Evolutionary conservation across 23 red algal genomes (phyloP).

Genomic region (Agarophyton chilense): DNA sequence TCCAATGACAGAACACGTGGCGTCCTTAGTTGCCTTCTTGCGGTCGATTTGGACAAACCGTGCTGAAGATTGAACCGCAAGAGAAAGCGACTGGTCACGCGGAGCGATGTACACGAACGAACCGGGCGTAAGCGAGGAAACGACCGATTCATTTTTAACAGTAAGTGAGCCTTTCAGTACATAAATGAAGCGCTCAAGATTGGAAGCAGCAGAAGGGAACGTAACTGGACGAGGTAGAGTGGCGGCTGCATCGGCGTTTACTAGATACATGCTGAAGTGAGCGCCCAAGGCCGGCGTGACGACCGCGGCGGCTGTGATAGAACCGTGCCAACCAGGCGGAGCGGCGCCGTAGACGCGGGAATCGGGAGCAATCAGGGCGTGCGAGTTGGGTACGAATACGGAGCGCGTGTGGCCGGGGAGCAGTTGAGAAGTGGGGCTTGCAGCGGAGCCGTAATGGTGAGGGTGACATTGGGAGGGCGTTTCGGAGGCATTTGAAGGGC

Average conservation of each 20-base stretch:
- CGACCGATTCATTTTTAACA: conserved; percentile 9
- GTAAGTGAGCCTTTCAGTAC: conserved; percentile 52
- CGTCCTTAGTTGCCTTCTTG: not conserved
- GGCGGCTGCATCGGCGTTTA: conserved; percentile 29
- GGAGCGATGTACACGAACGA: conserved; percentile 69
- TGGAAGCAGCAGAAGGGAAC: conserved; percentile 10
- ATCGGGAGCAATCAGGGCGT: conserved; percentile 68
- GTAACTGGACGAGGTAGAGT: not conserved
- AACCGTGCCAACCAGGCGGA: conserved; percentile 42
- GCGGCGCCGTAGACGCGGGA: conserved; percentile 55
- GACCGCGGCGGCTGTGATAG: conserved; percentile 54
- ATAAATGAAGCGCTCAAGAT: conserved; percentile 70
- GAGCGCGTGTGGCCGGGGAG: conserved; percentile 37
- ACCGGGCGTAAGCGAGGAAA: conserved; percentile 28
- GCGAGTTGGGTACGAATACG: conserved; percentile 5
- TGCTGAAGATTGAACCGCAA: not conserved
- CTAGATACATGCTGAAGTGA: conserved; percentile 80
- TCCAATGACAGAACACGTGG: conserved; percentile 40
- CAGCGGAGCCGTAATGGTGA: not conserved
- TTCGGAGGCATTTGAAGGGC: not conserved
- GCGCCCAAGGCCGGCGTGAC: conserved; percentile 71
- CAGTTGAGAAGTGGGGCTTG: not conserved
- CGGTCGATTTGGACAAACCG: conserved; percentile 43
- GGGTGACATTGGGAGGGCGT: not conserved
- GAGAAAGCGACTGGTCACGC: not conserved